Base-by-base conservation (phyloP, 768 basidiomycete species). In the Heimioporus sp. region DNA sequence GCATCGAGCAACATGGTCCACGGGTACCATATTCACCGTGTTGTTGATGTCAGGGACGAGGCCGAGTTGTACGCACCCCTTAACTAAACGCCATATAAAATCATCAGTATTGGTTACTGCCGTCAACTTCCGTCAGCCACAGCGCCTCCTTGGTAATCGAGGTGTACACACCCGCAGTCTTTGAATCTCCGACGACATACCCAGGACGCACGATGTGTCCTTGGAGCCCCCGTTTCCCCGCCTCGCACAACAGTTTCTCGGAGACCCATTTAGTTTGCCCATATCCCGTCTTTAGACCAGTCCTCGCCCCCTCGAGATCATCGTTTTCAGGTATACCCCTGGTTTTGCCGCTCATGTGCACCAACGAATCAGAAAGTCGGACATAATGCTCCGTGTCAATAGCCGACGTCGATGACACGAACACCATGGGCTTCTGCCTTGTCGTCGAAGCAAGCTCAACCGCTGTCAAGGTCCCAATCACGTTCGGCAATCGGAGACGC, bases 211-310 rank as follows among this genome's bases (percentile, higher is more conserved):
- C 73, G 55, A 97, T 92, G 59, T 90, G 85, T 1, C 93, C 93
- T 8, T 75, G 76, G 54, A 98, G 71, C 1, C 97, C 97, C 36
- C 93, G 79, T 59, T 78, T 83, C 3, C 90, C 93, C 17, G 95
- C 97, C 63, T 96, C 94, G 61, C 92, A 87, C 30, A 99, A 73
- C 9, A 99, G 70, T 67, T 93, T 96, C 71, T 99, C 97, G 1
- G 92, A 89, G 0, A 99, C 97, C 97, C 97, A 99, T 72, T 99
- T 99, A 34, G 84, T 87, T 74, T 99, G 97, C 6, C 96, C 94
- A 68, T 99, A 99, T 0, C 97, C 97, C 0, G 90, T 90, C 68
- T 88, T 88, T 46, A 98, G 76, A 1, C 81, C 75, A 0, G 67
- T 68, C 56, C 82, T 79, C 1, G 93, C 90, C 7, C 88, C 93